Evolutionary conservation across 2,329 filamentous ascomycete genomes (phyloP), one percentile per base, ranked within the genome.

Genomic region (Emmonsia crescens): DNA sequence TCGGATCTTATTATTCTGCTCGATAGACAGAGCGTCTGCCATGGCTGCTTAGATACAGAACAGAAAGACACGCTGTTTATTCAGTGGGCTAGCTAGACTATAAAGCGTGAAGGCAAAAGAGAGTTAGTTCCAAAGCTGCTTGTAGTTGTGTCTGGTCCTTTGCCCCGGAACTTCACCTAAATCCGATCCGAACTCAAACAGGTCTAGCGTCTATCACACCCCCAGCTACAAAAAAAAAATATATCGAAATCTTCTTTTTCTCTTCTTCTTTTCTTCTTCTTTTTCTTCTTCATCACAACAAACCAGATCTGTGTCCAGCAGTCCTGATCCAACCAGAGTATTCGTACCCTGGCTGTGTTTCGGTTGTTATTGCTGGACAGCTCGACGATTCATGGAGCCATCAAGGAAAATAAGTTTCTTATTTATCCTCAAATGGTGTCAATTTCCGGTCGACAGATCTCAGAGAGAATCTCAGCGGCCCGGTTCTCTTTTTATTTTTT

Each of bases 391-490:
- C 74, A 90, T 86, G 89, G 89, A 91, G 87, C 86, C 88, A 89
- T 86, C 83, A 44, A 19, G 49, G 49, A 31, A 51, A 51, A n/a
- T n/a, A 54, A n/a, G 5, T 0, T 74, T 74, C 76, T 73, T 71
- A 77, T 68, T 70, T 59, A 69, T 52, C 55, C 59, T 69, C 72
- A 71, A 76, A 86, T 91, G 89, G 85, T 91, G 87, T 89, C 83
- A 86, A 88, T 90, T 77, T 92, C 89, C 88, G 85, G 89, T 91
- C 89, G 90, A 96, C 91, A 94, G 89, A 86, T 94, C 87, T 89
- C 76, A 95, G 87, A 96, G 76, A 72, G 83, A 94, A 71, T 66
- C 70, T 79, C 76, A 78, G 80, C 80, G 75, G 78, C 79, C 76
- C 77, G 76, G 74, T 71, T 69, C 71, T 71, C 21, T 40, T 42